These are phyloP conservation scores for Ilyonectria destructans DNA, from an alignment of 2,329 filamentous ascomycete species.

Conservation along the genomic window DNA sequence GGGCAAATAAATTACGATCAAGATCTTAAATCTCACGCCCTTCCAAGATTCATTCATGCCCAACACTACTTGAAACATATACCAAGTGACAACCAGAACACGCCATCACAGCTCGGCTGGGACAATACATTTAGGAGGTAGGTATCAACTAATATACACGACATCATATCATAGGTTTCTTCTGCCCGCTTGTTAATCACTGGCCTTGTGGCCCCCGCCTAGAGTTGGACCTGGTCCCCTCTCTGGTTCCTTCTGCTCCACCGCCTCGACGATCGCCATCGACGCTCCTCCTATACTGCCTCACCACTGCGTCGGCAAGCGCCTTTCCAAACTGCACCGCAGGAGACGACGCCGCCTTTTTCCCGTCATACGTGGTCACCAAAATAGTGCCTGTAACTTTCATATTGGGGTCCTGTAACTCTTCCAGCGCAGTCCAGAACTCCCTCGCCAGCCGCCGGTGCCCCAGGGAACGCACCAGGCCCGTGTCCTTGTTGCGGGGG, in stretches of 20 bases:
- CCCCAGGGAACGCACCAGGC: slow-evolving; percentile 49
- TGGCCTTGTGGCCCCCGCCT: neutral
- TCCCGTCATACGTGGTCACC: slow-evolving; percentile 32
- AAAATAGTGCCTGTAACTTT: slow-evolving; percentile 42
- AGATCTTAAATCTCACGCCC: too few relatives aligned
- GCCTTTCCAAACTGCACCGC: slow-evolving; percentile 45
- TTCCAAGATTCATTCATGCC: too few relatives aligned
- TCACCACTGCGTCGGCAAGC: slow-evolving; percentile 42
- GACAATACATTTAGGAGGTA: neutral
- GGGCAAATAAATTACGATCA: too few relatives aligned
- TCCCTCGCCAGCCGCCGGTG: slow-evolving; percentile 47
- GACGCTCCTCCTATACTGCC: slow-evolving; percentile 26
- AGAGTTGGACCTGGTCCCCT: neutral
- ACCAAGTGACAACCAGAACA: too few relatives aligned
- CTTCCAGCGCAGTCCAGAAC: slow-evolving; percentile 49
- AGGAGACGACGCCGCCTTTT: slow-evolving; percentile 40
- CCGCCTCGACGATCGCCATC: neutral
- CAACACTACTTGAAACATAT: too few relatives aligned
- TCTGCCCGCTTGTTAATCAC: neutral
- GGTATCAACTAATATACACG: slow-evolving; percentile 8
- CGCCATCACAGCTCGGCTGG: too few relatives aligned
- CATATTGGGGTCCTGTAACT: slow-evolving; percentile 45
- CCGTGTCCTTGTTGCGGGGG: slow-evolving; percentile 20
- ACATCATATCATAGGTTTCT: neutral
- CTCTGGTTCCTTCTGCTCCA: neutral